Conservation (phyloP, 1,284 basidiomycete genomes). For the Coriolopsis trogii region DNA sequence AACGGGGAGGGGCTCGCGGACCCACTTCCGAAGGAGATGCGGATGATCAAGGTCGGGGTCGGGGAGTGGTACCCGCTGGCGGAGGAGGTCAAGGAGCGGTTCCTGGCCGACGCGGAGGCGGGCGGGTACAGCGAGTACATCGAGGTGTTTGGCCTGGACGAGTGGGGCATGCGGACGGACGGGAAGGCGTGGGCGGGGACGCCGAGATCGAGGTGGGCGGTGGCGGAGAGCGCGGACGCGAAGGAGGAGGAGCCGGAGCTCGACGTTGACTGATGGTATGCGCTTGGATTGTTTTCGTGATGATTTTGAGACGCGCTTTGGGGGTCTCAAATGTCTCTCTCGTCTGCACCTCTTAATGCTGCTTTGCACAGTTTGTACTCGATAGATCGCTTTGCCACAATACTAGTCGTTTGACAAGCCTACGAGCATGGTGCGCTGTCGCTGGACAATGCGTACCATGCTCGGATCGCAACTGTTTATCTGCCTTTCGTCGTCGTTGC, state of each 20-base stretch:
- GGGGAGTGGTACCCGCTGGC: conserved; percentile 39
- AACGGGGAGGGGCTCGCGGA: conserved; percentile 39
- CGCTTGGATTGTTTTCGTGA: not conserved
- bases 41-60: conserved; percentile 38
- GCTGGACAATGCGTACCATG: too few relatives aligned
- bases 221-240: not conserved
- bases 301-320: too few relatives aligned
- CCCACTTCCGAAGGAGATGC: conserved; percentile 35
- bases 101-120: conserved; percentile 36
- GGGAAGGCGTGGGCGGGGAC: conserved; percentile 20
- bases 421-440: too few relatives aligned
- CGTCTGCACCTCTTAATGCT: too few relatives aligned
- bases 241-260: not conserved
- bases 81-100: conserved; percentile 38
- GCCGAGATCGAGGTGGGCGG: not conserved
- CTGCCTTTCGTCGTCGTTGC: too few relatives aligned
- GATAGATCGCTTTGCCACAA: too few relatives aligned
- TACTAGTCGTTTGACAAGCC: too few relatives aligned
- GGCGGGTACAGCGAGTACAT: conserved; percentile 24
- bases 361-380: too few relatives aligned
- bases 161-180: conserved; percentile 30
- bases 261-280: conserved; percentile 9
- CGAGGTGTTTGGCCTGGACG: conserved; percentile 35
- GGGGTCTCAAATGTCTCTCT: too few relatives aligned
- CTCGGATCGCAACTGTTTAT: too few relatives aligned